Percentiles rank a stretch among this genome's conserved stretches.
Conservation (phyloP, 176 grass and related monocot genomes). For the Avena eriantha region DNA sequence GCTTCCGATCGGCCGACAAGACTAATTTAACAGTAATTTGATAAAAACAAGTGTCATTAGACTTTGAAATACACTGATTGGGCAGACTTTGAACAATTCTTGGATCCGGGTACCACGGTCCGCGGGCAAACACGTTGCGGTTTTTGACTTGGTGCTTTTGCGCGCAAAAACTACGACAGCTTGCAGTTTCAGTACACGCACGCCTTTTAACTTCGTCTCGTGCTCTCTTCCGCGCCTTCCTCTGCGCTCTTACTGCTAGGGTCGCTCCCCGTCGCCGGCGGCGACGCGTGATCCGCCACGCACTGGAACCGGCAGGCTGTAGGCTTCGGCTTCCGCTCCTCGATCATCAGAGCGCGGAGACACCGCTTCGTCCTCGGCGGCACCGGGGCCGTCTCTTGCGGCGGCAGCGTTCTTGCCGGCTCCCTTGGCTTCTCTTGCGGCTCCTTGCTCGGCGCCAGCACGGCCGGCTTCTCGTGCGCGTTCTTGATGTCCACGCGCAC, state of each 20-base stretch:
- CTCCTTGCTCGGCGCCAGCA: neutral
- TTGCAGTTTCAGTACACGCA: neutral
- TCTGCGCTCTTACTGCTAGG: neutral
- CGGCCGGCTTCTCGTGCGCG: slow-evolving; percentile 32
- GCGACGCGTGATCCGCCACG: slow-evolving; percentile 39
- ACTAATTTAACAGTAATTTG: too few species aligned
- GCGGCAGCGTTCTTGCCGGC: neutral
- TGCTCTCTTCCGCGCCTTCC: slow-evolving; percentile 39
- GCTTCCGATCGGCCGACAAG: too few species aligned
- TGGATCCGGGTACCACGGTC: neutral
- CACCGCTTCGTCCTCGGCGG: slow-evolving; percentile 64
- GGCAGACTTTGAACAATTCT: too few species aligned
- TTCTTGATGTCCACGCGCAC: slow-evolving; percentile 66
- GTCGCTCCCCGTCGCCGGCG: neutral
- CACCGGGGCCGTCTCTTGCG: neutral
- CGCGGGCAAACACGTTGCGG: neutral
- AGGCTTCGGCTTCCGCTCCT: slow-evolving; percentile 56
- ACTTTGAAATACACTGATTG: too few species aligned
- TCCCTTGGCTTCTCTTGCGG: slow-evolving; percentile 7
- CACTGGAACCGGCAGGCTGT: slow-evolving; percentile 71
- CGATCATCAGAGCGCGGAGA: slow-evolving; percentile 83
- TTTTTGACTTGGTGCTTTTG: neutral
- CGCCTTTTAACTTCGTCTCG: neutral
- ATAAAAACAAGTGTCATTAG: too few species aligned
- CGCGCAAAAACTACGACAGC: slow-evolving; percentile 9